Percentiles rank a stretch among this genome's conserved stretches.
These are phyloP conservation scores for Cyanophora paradoxa DNA, from an alignment of 78 protist genomes.

Conservation along the genomic window DNA sequence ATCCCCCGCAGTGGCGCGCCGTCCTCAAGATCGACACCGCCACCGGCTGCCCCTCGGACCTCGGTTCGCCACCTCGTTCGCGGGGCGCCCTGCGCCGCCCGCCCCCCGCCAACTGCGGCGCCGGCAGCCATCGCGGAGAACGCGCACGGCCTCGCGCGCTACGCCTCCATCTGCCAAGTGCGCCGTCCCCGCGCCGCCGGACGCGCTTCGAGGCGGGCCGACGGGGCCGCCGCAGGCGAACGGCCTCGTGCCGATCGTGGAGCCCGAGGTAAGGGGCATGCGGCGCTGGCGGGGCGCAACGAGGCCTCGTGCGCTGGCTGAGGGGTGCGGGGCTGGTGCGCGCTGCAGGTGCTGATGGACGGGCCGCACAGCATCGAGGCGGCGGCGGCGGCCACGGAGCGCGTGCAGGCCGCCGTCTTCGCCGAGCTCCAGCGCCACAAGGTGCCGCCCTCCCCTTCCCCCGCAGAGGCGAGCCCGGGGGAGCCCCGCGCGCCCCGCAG, in stretches of 20 bases:
- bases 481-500: conserved; percentile 23
- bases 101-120: too few relatives aligned
- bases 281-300: too few relatives aligned
- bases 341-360: conserved; percentile 72
- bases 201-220: neutral
- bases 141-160: conserved; percentile 79
- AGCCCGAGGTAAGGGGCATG: too few relatives aligned
- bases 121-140: conserved; percentile 64
- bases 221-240: too few relatives aligned
- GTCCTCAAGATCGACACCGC: conserved; percentile 63
- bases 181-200: neutral
- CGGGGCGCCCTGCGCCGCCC: neutral
- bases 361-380: conserved; percentile 61
- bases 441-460: neutral
- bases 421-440: too few relatives aligned
- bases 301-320: too few relatives aligned
- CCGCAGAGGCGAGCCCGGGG: conserved; percentile 5
- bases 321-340: too few relatives aligned
- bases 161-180: conserved; percentile 78
- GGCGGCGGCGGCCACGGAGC: conserved; percentile 40
- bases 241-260: conserved; percentile 90
- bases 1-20: conserved; percentile 24
- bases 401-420: conserved; percentile 50
- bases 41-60: conserved; percentile 50
- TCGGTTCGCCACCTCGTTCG: neutral